Base-by-base conservation (phyloP, 2,329 filamentous ascomycete genomes). In the Sclerotinia minor region DNA sequence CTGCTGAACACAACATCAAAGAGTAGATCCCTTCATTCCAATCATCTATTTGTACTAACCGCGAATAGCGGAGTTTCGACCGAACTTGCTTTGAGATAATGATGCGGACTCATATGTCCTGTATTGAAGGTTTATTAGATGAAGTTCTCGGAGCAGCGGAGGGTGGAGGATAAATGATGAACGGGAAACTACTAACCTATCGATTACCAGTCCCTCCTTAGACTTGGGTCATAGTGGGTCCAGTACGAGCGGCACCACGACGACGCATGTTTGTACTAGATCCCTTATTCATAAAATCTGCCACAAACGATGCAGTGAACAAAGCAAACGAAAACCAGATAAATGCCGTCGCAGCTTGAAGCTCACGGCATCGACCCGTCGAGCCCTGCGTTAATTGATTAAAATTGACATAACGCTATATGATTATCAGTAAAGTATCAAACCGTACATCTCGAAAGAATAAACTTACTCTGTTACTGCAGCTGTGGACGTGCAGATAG, bases 291-390 rank as follows among this genome's bases (percentile, higher is more conserved):
- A 73, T 53, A 41, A 71, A 59, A 45, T 57, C 63, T 71, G 91
- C 83, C 75, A 86, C 80, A 55, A 87, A 77, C 52, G 83, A 83
- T 4, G 81, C 87, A 38, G 81, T 79, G 75, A 89, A 90, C 35
- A 84, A 82, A 50, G 81, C 83, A 77, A 89, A 92, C 60, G 92
- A 84, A 80, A 94, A 93, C 89, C 89, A 94, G 79, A 92, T 83
- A 80, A 94, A 94, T 49, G 86, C 89, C 45, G 85, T 87, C 70
- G 85, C 85, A 49, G 91, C 91, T 80, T 94, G 91, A 21, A 92
- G 85, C 79, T 92, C 87, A 71, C 86, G 87, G 80, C 91, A 94
- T 72, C 89, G 85, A 81, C 89, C 87, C 76, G 82, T 78, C 69
- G 83, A 88, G 68, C 88, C 88, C 76, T 76, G 75, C 35, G 83